phyloP scores from a whole-genome alignment of 768 basidiomycete genomes.

The Lactarius hengduanensis region DNA sequence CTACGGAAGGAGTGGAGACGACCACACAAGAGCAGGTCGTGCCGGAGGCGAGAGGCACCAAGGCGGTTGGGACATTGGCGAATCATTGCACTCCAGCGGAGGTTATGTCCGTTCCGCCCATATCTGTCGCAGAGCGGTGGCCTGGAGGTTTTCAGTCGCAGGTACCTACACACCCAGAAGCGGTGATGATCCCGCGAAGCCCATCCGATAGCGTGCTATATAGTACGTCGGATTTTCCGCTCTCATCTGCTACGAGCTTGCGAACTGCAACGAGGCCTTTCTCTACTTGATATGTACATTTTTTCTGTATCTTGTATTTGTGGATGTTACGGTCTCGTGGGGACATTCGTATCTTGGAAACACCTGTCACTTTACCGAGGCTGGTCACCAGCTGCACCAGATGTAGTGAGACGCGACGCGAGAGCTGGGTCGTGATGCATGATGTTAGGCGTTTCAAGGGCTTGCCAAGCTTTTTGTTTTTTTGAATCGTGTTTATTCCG shows the following conservation, averaged over 20 bases:
- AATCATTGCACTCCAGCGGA: not conserved
- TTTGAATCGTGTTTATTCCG: too few relatives aligned
- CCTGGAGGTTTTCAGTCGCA: not conserved
- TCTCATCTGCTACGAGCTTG: not conserved
- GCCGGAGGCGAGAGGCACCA: not conserved
- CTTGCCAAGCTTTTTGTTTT: too few relatives aligned
- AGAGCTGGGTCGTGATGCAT: too few relatives aligned
- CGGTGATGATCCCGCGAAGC: not conserved
- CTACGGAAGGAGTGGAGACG: not conserved
- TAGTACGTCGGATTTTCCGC: not conserved
- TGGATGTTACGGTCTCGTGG: not conserved
- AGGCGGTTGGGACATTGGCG: not conserved
- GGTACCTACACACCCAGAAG: not conserved
- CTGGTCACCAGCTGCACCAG: not conserved
- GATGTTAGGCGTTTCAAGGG: too few relatives aligned
- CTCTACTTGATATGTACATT: not conserved
- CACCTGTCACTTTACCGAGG: not conserved
- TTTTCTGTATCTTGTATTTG: not conserved
- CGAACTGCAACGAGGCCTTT: not conserved
- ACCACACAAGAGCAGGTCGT: not conserved
- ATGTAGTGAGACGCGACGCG: not conserved
- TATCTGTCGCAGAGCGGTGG: not conserved
- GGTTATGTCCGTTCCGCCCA: not conserved
- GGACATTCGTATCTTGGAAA: not conserved
- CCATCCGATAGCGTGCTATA: not conserved